Percentiles rank a stretch among this genome's conserved stretches.
Conservation (phyloP, 2,329 filamentous ascomycete species). For the Neopestalotiopsis sp. region DNA sequence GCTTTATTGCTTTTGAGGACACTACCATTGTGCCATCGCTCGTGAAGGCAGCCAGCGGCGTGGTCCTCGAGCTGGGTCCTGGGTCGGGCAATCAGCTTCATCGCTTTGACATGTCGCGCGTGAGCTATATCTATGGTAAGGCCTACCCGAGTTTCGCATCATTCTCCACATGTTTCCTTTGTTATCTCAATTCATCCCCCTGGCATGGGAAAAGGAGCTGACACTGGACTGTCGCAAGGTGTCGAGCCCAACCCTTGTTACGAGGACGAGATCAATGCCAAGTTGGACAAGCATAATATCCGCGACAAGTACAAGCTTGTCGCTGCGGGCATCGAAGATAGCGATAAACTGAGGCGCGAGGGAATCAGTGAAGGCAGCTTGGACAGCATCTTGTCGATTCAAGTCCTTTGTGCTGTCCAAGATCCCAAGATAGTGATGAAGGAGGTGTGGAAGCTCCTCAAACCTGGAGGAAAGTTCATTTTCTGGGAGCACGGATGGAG, state of each 20-base stretch:
- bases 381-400: slow-evolving; percentile 47
- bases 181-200: neutral
- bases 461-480: slow-evolving; percentile 49
- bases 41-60: slow-evolving; percentile 32
- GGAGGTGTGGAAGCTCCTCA: slow-evolving; percentile 46
- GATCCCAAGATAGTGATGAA: slow-evolving; percentile 32
- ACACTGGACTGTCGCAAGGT: slow-evolving; percentile 22
- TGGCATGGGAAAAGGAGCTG: neutral
- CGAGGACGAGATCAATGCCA: slow-evolving; percentile 34
- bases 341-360: slow-evolving; percentile 38
- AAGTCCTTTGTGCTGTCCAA: slow-evolving; percentile 47
- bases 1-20: slow-evolving; percentile 38
- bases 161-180: neutral
- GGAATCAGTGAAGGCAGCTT: slow-evolving; percentile 42
- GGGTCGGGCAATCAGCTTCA: slow-evolving; percentile 49
- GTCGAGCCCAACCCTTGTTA: slow-evolving; percentile 46
- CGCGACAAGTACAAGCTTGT: slow-evolving; percentile 44
- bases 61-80: slow-evolving; percentile 49
- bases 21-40: slow-evolving; percentile 39
- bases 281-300: slow-evolving; percentile 34
- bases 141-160: neutral
- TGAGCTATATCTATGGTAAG: slow-evolving; percentile 38
- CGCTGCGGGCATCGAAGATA: slow-evolving; percentile 43
- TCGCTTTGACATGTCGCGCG: slow-evolving; percentile 36
- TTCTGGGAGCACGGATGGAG: slow-evolving; percentile 49